These are phyloP conservation scores for Clonostachys sp. DNA, from an alignment of 2,329 filamentous ascomycete genomes.

Conservation along the genomic window DNA sequence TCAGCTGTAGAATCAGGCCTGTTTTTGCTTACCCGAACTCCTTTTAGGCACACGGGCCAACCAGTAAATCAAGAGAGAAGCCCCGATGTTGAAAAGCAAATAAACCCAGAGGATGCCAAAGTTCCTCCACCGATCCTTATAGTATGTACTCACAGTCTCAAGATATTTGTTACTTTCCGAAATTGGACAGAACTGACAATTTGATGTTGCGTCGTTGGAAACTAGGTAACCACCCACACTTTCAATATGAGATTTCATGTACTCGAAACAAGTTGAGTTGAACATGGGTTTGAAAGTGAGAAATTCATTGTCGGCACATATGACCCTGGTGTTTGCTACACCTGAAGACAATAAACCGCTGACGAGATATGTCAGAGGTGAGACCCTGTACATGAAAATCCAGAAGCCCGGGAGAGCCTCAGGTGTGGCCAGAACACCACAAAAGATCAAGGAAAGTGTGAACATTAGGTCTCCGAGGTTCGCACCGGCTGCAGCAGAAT, in stretches of 20 bases:
- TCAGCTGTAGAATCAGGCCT: too few species aligned
- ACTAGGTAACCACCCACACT: constrained; percentile 42
- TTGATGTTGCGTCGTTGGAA: constrained; percentile 35
- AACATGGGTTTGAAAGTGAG: constrained; percentile 59
- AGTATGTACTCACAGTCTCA: constrained; percentile 19
- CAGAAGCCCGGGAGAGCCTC: constrained; percentile 66
- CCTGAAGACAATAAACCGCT: constrained; percentile 66
- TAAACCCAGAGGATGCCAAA: constrained; percentile 53
- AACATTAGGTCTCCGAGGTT: constrained; percentile 75
- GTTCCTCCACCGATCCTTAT: constrained; percentile 56
- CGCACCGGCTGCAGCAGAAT: constrained; percentile 71
- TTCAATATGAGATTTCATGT: constrained; percentile 29
- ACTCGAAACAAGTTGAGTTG: constrained; percentile 55
- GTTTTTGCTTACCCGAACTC: not conserved
- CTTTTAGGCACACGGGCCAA: constrained; percentile 2
- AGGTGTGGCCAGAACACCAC: constrained; percentile 58
- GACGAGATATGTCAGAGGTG: constrained; percentile 79
- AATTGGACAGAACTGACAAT: constrained; percentile 53
- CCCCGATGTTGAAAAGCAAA: constrained; percentile 45
- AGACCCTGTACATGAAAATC: constrained; percentile 80
- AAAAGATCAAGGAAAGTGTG: constrained; percentile 57
- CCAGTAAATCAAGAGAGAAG: constrained; percentile 31
- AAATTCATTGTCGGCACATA: constrained; percentile 67
- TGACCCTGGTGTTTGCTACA: constrained; percentile 61
- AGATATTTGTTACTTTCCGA: constrained; percentile 48